Conservation (phyloP, 2,329 filamentous ascomycete genomes). For the Pseudomassariella vexata region DNA sequence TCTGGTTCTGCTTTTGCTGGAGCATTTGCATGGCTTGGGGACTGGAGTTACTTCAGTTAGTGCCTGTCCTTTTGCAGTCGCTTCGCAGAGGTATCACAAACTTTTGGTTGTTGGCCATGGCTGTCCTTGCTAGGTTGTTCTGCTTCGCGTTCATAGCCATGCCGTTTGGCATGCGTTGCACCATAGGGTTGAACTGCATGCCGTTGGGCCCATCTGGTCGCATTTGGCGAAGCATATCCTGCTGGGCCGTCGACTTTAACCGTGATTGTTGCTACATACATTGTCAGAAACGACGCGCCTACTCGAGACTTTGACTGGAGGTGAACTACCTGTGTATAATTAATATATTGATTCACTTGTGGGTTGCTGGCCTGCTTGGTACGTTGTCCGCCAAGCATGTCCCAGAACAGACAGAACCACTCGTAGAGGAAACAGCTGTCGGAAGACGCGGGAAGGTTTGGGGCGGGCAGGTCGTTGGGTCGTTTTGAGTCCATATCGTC, state of each 20-base stretch:
- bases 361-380: constrained; percentile 54
- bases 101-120: constrained; percentile 74
- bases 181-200: constrained; percentile 46
- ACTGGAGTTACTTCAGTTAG: constrained; percentile 31
- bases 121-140: constrained; percentile 62
- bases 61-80: too few relatives aligned
- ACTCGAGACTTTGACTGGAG: too few relatives aligned
- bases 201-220: constrained; percentile 51
- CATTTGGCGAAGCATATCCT: constrained; percentile 70
- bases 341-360: constrained; percentile 69
- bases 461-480: constrained; percentile 73
- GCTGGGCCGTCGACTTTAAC: constrained; percentile 69
- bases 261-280: constrained; percentile 56
- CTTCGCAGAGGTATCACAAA: too few relatives aligned
- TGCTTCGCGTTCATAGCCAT: constrained; percentile 56
- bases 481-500: constrained; percentile 69
- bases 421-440: constrained; percentile 88
- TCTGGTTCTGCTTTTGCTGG: constrained; percentile 68
- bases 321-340: constrained; percentile 70
- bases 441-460: constrained; percentile 59
- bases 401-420: constrained; percentile 98
- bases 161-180: constrained; percentile 64
- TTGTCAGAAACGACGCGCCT: constrained; percentile 10
- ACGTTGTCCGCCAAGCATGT: constrained; percentile 82
- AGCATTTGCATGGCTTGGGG: constrained; percentile 61